Base-by-base conservation (phyloP, 2,329 filamentous ascomycete genomes). In the Ceratocystis colombiana region DNA sequence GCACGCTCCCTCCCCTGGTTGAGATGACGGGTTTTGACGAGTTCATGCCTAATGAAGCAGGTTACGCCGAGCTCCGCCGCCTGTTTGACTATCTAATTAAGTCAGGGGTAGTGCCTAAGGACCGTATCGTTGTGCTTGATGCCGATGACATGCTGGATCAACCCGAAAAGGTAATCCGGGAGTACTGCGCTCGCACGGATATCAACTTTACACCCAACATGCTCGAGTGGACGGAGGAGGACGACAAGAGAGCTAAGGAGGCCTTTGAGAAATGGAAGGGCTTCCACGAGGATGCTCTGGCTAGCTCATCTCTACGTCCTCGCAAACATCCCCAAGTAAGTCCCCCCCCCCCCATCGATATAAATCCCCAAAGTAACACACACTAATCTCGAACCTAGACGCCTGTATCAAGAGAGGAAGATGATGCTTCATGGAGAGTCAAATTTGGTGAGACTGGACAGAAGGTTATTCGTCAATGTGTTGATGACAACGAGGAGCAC, bases 221-320 rank as follows among this genome's bases (percentile, higher is more conserved):
- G 92, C 80, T 99, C 69, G 80, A 82, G 67, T 97, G 94, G 94
- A 84, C 88, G 69, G 85, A 87, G 33, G 85, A 87, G 64, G 87
- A 88, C 70, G 86, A 88, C 71, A 85, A 90, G 64, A 79, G 83
- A 69, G 93, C 92, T 2, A 80, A 82, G 70, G 81, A 84, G 69
- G 86, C 86, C 20, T 97, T 97, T 77, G 90, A 92, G 77, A 97
- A 99, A 79, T 97, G 94, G 94, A 88, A 86, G 71, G 94, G 94
- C 10, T 97, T 96, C 78, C 94, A 97, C 75, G 89, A 97, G 71
- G 94, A 97, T 79, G 94, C 91, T 15, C 89, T 97, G 71, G 80
- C 88, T 70, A 96, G 89, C 73, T 87, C 82, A 46, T 86, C 85
- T 69, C 78, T 99, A 72, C 87, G 87, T 73, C 84, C 89, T 1